Conservation (phyloP, 495 filamentous ascomycete genomes). For the Staphylotrichum tortipilum region DNA sequence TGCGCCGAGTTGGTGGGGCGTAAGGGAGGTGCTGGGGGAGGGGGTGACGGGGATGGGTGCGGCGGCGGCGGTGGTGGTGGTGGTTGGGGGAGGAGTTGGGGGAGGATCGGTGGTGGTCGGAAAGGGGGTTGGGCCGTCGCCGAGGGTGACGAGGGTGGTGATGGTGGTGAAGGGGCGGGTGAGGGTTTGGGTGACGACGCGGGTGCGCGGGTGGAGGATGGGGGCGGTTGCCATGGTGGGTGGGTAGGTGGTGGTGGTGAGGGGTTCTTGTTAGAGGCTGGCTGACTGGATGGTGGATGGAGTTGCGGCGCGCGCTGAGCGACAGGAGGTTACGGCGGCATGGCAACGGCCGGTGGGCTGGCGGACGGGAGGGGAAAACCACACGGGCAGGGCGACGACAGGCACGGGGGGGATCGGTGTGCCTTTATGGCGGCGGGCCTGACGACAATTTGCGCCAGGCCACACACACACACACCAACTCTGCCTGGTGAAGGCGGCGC, state of each 20-base stretch:
- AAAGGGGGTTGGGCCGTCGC: background rate
- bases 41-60: background rate
- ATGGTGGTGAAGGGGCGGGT: conserved; percentile 15
- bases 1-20: conserved; percentile 12
- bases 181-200: conserved; percentile 15
- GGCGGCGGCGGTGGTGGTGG: background rate
- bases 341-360: too few species aligned
- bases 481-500: too few species aligned
- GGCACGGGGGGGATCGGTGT: too few species aligned
- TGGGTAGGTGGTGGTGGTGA: background rate
- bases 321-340: too few species aligned
- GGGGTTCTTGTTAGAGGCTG: background rate
- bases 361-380: too few species aligned
- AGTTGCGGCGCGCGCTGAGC: too few species aligned
- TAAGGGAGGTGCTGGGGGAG: background rate
- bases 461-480: too few species aligned
- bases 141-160: conserved; percentile 14
- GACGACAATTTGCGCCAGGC: too few species aligned
- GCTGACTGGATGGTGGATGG: too few species aligned
- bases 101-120: background rate
- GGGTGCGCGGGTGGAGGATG: background rate
- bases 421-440: too few species aligned
- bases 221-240: background rate
- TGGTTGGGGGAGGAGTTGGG: background rate
- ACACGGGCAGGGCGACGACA: too few species aligned